phyloP scores from a whole-genome alignment of 2,329 filamentous ascomycete species.

The Pseudopyricularia cyperi region DNA sequence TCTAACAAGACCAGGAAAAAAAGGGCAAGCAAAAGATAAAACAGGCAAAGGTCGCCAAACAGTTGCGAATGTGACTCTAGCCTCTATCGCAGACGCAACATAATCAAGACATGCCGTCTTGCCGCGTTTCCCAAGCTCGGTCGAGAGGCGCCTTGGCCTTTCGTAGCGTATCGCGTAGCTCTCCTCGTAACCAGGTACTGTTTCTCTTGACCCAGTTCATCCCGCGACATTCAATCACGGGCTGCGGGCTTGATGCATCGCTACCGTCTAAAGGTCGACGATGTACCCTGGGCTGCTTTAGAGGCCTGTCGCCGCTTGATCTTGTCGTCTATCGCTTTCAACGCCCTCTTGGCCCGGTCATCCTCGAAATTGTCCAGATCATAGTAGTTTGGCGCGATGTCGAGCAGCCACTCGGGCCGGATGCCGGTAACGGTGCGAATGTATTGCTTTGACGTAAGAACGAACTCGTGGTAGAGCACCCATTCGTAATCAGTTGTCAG shows the following conservation, averaged over 20 bases:
- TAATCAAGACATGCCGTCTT: no score
- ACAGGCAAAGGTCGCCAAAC: no score
- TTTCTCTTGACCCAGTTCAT: neutral
- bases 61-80: no score
- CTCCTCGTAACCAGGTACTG: neutral
- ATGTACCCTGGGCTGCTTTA: neutral
- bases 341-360: slow-evolving; percentile 59
- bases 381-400: slow-evolving; percentile 90
- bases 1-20: no score
- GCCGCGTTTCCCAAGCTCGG: no score
- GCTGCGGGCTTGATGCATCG: no score
- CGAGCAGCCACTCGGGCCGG: slow-evolving; percentile 87
- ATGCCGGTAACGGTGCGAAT: slow-evolving; percentile 88
- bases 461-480: slow-evolving; percentile 98
- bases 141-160: no score
- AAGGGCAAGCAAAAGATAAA: no score
- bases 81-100: no score
- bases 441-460: slow-evolving; percentile 96
- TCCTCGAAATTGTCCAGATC: slow-evolving; percentile 73
- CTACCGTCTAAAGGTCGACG: neutral
- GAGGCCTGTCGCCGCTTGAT: slow-evolving; percentile 42
- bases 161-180: neutral
- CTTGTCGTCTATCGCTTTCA: slow-evolving; percentile 45
- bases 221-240: neutral
- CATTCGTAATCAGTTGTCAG: slow-evolving; percentile 82